phyloP scores from a whole-genome alignment of 495 filamentous ascomycete genomes.

The Neurospora tetrasperma region DNA sequence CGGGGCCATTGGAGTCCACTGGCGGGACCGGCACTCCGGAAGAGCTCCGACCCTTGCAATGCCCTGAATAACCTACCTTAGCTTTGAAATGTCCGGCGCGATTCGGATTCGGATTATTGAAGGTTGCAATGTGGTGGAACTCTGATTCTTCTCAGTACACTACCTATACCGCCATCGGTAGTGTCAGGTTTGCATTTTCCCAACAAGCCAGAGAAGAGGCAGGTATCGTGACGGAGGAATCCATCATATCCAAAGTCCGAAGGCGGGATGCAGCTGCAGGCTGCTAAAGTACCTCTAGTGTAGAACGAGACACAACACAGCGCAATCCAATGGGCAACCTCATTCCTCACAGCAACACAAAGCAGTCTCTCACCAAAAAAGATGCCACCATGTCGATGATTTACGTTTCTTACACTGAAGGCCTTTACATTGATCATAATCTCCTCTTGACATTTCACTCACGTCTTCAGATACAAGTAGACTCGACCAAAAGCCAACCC shows the following conservation, averaged over 20 bases:
- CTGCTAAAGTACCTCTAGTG: neutral
- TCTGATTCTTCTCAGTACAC: neutral
- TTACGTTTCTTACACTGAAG: neutral
- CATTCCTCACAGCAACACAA: neutral
- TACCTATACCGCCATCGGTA: neutral
- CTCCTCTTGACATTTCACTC: neutral
- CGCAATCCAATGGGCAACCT: neutral
- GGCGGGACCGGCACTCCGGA: neutral
- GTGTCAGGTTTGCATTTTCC: neutral
- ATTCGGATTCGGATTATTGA: too few relatives aligned
- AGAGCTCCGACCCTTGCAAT: neutral
- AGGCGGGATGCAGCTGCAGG: neutral
- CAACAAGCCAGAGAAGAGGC: neutral
- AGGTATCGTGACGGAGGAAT: too few relatives aligned
- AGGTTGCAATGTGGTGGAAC: too few relatives aligned
- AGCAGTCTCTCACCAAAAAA: neutral
- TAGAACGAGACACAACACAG: neutral
- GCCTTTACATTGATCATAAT: neutral
- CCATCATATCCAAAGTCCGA: neutral
- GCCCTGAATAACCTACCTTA: neutral
- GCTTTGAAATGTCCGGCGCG: neutral
- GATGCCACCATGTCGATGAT: neutral
- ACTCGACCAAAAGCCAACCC: neutral
- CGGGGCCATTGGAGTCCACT: neutral
- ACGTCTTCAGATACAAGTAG: neutral